These are phyloP conservation scores for Yamadazyma paraphyllophila DNA, from an alignment of 805 yeast species.

Conservation along the genomic window DNA sequence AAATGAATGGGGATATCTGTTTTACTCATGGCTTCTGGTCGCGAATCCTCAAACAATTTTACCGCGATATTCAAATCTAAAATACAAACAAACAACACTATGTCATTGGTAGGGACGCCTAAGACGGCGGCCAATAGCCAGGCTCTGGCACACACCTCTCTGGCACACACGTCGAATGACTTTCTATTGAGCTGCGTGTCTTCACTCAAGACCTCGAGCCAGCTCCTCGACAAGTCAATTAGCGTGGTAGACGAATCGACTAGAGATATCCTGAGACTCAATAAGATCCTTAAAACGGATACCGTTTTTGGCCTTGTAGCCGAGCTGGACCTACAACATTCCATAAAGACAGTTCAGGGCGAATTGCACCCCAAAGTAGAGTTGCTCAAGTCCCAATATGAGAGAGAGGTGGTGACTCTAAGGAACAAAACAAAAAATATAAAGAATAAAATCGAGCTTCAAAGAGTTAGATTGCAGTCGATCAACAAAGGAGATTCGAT, in stretches of 20 bases:
- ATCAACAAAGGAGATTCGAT: conserved; percentile 4
- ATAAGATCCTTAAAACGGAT: conserved; percentile 40
- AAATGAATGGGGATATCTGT: conserved; percentile 24
- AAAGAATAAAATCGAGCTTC: conserved; percentile 38
- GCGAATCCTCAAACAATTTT: conserved; percentile 3
- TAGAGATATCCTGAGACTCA: conserved; percentile 39
- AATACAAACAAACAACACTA: not conserved
- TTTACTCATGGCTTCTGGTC: conserved; percentile 8
- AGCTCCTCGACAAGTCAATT: conserved; percentile 32
- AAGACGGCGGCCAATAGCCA: not conserved
- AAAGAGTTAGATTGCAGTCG: conserved; percentile 33
- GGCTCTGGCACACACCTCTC: not conserved
- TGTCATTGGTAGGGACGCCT: conserved; percentile 1
- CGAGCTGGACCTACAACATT: conserved; percentile 43
- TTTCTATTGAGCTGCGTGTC: conserved; percentile 24
- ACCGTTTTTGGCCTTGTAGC: conserved; percentile 53
- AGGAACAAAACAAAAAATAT: conserved; percentile 32
- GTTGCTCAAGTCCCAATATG: conserved; percentile 28
- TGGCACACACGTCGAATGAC: not conserved
- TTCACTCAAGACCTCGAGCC: conserved; percentile 32
- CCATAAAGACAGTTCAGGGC: conserved; percentile 33
- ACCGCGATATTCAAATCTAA: not conserved
- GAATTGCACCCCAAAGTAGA: conserved; percentile 44
- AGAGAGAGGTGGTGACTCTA: conserved; percentile 30
- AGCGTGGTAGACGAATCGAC: conserved; percentile 33